Base-by-base conservation (phyloP, 345 rosid genomes). In the Mercurialis annua region DNA sequence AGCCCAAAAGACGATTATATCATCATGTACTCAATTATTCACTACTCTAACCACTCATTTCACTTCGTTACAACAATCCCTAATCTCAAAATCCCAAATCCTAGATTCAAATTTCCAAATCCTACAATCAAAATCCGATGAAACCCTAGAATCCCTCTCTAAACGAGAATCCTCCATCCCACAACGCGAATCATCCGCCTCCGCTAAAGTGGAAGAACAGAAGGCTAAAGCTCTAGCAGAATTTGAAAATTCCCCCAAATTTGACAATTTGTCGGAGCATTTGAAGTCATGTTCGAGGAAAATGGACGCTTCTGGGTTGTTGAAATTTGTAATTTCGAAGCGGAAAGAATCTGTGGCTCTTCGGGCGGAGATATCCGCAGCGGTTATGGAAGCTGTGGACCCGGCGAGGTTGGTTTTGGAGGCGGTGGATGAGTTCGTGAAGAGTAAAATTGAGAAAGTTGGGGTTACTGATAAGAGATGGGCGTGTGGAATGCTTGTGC, bases 401-500 rank as follows among this genome's bases (percentile, higher is more conserved):
- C 86, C 83, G 2, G 81, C 82, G 53, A 52, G 71, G 69, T 58
- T 86, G 68, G 78, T 81, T 33, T 67, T 81, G 40, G 86, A 86
- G 29, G 84, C 87, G 2, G 77, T 86, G 68, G 87, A 86, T 44
- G 86, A 86, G 69, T 83, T 78, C 30, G 67, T 81, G 43, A 69
- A 66, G 30, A 71, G 62, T 51, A 83, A 83, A 65, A 56, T 56
- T 15, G 74, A 61, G 60, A 78, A 66, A 51, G 73, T 74, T 24
- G 84, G 90, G 48, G 76, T 80, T 30, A 77, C 84, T 18, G 90
- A 83, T 55, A 85, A 81, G 78, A 72, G 90, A 68, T 85, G 90
- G 90, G 87, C 86, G 0, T 80, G 85, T 11, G 86, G 81, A 47
- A 58, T 80, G 70, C 51, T 83, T 71, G 82, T 86, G 56, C 87